Evolutionary conservation across 768 basidiomycete genomes (phyloP).

Genomic region (Dentipellis fragilis): DNA sequence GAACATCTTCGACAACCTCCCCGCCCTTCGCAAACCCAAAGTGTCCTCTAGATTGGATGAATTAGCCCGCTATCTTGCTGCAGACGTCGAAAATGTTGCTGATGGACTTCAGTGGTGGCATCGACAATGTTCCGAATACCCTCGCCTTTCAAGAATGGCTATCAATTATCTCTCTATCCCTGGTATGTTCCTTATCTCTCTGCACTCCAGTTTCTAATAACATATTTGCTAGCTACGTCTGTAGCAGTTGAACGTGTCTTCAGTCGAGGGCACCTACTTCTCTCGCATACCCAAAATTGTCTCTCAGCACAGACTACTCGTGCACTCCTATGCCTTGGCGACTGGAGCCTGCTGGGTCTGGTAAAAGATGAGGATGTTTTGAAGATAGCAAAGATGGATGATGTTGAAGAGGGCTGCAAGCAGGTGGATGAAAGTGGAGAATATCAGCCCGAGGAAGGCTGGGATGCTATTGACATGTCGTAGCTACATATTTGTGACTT

Average conservation of each 20-base stretch:
- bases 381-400: slow-evolving; percentile 1
- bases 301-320: slow-evolving; percentile 20
- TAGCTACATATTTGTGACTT: background rate
- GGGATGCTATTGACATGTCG: slow-evolving; percentile 6
- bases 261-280: slow-evolving; percentile 17
- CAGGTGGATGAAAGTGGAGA: background rate
- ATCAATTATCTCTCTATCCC: slow-evolving; percentile 16
- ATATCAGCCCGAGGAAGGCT: slow-evolving; percentile 5
- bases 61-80: background rate
- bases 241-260: slow-evolving; percentile 22
- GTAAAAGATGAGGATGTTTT: slow-evolving; percentile 17
- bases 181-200: background rate
- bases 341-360: slow-evolving; percentile 19
- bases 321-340: slow-evolving; percentile 22
- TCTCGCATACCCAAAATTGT: slow-evolving; percentile 18
- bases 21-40: background rate
- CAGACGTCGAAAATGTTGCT: background rate
- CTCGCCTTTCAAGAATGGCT: slow-evolving; percentile 19
- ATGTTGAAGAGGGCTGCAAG: slow-evolving; percentile 2
- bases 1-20: background rate
- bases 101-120: background rate
- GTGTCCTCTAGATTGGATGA: background rate
- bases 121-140: slow-evolving; percentile 4
- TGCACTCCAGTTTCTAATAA: background rate
- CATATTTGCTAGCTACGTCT: slow-evolving; percentile 19